Base-by-base conservation (phyloP, 208 protist genomes). In the Trypanosoma caninum region DNA sequence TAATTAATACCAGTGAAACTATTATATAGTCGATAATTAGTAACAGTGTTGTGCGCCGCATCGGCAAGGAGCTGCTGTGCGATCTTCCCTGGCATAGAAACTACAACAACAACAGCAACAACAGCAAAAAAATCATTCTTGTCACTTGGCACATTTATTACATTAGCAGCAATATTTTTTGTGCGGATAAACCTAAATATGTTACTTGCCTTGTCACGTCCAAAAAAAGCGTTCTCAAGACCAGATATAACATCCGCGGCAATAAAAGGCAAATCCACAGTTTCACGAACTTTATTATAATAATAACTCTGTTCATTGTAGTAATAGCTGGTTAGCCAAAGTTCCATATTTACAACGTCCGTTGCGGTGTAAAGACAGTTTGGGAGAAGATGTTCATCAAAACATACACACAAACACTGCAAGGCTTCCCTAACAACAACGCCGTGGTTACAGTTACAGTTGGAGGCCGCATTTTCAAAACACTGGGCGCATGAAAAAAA, bases 291-390 rank as follows among this genome's bases (percentile, higher is more conserved):
- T 14, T 59, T 59, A n/a, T 25, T 27, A 41, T 35, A 20, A 23
- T 16, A 8, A 13, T 38, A 14, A 13, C 1, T 2, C 28, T 33
- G 2, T 14, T 40, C 22, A 11, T 22, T 54, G n/a, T 42, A 13
- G 7, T 16, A n/a, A 35, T 25, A 16, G 37, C 11, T 60, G 13
- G 27, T 0, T 30, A 78, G 51, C 63, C 69, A 73, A 4, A 73
- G 20, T 22, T 72, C 50, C 54, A 84, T 55, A 10, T 40, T 16
- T 4, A 72, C 69, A 2, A 38, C 27, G 13, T 68, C 61, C 6
- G 34, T 54, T 31, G 62, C 54, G 10, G 18, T 72, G 72, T 84
- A 84, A 13, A 80, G 73, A 55, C 77, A 84, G 16, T 69, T n/a
- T 0, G 77, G 77, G 13, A 69, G 72, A 41, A 84, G 58, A 52